These are phyloP conservation scores for Ramalina peruviana DNA, from an alignment of 495 filamentous ascomycete species.

Conservation along the genomic window DNA sequence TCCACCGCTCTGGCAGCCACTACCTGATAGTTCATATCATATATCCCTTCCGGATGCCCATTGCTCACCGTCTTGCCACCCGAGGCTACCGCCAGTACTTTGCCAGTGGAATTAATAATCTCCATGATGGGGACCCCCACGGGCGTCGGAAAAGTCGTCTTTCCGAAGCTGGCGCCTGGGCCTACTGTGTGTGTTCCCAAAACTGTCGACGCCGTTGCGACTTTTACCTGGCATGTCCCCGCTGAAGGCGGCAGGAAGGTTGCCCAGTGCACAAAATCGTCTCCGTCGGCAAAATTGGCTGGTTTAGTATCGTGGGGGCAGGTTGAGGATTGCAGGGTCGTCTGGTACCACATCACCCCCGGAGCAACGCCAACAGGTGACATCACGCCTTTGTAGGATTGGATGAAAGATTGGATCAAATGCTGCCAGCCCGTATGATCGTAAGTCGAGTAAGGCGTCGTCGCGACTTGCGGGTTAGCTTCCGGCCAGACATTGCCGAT, in stretches of 20 bases:
- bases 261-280: conserved; percentile 13
- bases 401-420: conserved; percentile 22
- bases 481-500: conserved; percentile 26
- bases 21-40: conserved; percentile 16
- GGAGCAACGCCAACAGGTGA: neutral
- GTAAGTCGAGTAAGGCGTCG: conserved; percentile 17
- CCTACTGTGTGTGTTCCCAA: no score
- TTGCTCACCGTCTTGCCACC: conserved; percentile 3
- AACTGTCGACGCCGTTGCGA: neutral
- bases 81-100: conserved; percentile 2
- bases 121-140: conserved; percentile 9
- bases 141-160: neutral
- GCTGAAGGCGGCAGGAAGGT: conserved; percentile 2
- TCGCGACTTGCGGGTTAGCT: conserved; percentile 15
- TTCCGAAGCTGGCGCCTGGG: no score
- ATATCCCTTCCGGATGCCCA: conserved; percentile 3
- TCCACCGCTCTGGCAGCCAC: neutral
- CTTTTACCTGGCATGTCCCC: conserved; percentile 3
- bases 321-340: conserved; percentile 3
- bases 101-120: conserved; percentile 3
- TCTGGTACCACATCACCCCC: conserved; percentile 16
- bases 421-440: conserved; percentile 24
- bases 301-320: conserved; percentile 1
- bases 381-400: conserved; percentile 20
- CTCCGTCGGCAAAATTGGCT: neutral